A percentile compares a stretch with the other conserved stretches of the same genome.
Conservation (phyloP, 495 filamentous ascomycete genomes). For the Clavariopsis aquatica region DNA sequence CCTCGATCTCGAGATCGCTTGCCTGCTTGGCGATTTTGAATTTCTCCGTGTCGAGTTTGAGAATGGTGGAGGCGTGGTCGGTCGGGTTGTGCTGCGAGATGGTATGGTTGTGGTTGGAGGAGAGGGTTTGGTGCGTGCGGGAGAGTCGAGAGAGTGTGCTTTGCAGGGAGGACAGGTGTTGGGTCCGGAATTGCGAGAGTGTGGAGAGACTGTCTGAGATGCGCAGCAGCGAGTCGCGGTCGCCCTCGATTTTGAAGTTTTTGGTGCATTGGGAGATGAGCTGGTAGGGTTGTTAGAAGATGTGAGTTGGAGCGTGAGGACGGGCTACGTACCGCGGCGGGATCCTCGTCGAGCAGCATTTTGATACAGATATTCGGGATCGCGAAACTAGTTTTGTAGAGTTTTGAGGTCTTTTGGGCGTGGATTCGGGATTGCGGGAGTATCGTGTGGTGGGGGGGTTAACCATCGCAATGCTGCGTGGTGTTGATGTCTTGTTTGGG, state of each 20-base stretch:
- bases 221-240: conserved; percentile 82
- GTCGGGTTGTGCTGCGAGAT: conserved; percentile 68
- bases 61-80: conserved; percentile 76
- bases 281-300: conserved; percentile 49
- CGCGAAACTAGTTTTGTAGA: no score
- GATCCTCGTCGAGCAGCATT: conserved; percentile 98
- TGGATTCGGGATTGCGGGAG: neutral
- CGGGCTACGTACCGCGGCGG: conserved; percentile 67
- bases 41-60: conserved; percentile 87
- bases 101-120: conserved; percentile 69
- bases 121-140: conserved; percentile 68
- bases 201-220: conserved; percentile 79
- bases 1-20: conserved; percentile 86
- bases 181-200: conserved; percentile 74
- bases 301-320: neutral
- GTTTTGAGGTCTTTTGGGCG: neutral
- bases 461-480: conserved; percentile 14
- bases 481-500: conserved; percentile 31
- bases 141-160: conserved; percentile 68
- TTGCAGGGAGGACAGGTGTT: conserved; percentile 72
- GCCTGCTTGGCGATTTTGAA: conserved; percentile 90
- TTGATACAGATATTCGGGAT: conserved; percentile 42
- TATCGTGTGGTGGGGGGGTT: conserved; percentile 4
- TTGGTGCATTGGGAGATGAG: conserved; percentile 85
- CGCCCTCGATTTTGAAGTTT: conserved; percentile 91